phyloP scores from a whole-genome alignment of 2,329 filamentous ascomycete genomes.

The Exophiala viscosa region DNA sequence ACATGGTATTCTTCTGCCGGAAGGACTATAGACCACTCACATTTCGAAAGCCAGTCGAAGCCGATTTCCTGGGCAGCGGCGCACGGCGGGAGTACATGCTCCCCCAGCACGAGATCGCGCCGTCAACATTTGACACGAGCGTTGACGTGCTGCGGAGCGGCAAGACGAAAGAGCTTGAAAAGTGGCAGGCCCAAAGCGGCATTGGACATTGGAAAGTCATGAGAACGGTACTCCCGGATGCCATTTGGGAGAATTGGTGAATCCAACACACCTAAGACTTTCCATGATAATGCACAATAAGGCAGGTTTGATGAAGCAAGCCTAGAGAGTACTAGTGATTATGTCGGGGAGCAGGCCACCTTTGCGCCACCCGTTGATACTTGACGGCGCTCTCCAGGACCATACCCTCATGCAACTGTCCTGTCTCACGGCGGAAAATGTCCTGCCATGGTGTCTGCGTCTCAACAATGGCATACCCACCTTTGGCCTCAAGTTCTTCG shows the following conservation, averaged over 20 bases:
- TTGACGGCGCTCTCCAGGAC: conserved; percentile 45
- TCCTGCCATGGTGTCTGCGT: conserved; percentile 53
- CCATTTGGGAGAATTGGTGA: conserved; percentile 87
- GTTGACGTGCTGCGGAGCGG: conserved; percentile 58
- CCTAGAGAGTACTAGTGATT: conserved; percentile 40
- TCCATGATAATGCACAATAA: neutral
- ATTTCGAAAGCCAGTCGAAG: conserved; percentile 63
- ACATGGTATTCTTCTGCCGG: conserved; percentile 93
- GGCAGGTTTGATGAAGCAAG: neutral
- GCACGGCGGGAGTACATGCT: conserved; percentile 67
- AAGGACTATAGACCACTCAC: conserved; percentile 53
- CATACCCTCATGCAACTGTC: conserved; percentile 47
- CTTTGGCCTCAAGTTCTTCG: conserved; percentile 36
- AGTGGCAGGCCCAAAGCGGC: conserved; percentile 72
- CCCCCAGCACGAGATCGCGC: conserved; percentile 67
- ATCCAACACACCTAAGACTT: neutral
- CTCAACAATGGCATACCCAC: conserved; percentile 39
- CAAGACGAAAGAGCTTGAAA: conserved; percentile 63
- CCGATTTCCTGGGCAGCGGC: conserved; percentile 69
- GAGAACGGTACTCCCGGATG: conserved; percentile 72
- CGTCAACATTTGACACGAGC: conserved; percentile 42
- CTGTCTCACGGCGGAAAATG: conserved; percentile 46
- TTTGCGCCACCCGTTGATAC: conserved; percentile 48
- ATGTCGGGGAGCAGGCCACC: conserved; percentile 40
- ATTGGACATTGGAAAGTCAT: conserved; percentile 89